These are phyloP conservation scores for Panaeolus cyanescens DNA, from an alignment of 768 basidiomycete genomes.

Conservation along the genomic window DNA sequence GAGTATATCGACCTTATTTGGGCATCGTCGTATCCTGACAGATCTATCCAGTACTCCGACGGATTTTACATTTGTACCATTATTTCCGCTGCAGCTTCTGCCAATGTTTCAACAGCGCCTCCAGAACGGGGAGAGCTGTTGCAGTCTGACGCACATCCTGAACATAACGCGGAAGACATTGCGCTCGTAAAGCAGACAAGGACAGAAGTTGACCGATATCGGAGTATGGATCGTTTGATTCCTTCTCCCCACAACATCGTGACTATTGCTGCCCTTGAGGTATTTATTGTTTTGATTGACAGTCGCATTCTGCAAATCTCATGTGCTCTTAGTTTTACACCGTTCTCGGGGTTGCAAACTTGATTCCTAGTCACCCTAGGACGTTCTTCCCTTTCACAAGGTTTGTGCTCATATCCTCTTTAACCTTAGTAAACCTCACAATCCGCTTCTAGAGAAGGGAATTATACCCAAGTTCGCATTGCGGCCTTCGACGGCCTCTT, in stretches of 20 bases:
- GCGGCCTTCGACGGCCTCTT: slow-evolving; percentile 95
- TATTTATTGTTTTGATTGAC: slow-evolving; percentile 32
- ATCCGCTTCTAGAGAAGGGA: slow-evolving; percentile 72
- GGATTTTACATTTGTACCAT: slow-evolving; percentile 87
- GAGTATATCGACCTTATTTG: slow-evolving; percentile 26
- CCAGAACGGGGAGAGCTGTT: slow-evolving; percentile 82
- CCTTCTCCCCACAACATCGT: slow-evolving; percentile 94
- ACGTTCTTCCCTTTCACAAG: slow-evolving; percentile 88
- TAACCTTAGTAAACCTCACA: slow-evolving; percentile 8
- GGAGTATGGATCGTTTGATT: slow-evolving; percentile 93
- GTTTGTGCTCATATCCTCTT: slow-evolving; percentile 41
- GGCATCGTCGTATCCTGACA: not conserved
- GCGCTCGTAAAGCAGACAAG: slow-evolving; percentile 73
- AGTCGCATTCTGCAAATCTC: slow-evolving; percentile 5
- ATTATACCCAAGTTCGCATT: slow-evolving; percentile 87
- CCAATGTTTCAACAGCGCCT: slow-evolving; percentile 72
- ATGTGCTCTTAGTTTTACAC: slow-evolving; percentile 67
- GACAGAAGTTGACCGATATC: slow-evolving; percentile 86
- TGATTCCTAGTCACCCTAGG: slow-evolving; percentile 75
- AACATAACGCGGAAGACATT: slow-evolving; percentile 69
- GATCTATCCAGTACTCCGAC: slow-evolving; percentile 73
- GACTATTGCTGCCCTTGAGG: slow-evolving; percentile 89
- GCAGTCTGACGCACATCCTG: slow-evolving; percentile 64
- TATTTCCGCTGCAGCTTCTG: slow-evolving; percentile 79
- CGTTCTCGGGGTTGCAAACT: slow-evolving; percentile 71